phyloP scores from a whole-genome alignment of 148 eudicot species.

The Fagopyrum esculentum region DNA sequence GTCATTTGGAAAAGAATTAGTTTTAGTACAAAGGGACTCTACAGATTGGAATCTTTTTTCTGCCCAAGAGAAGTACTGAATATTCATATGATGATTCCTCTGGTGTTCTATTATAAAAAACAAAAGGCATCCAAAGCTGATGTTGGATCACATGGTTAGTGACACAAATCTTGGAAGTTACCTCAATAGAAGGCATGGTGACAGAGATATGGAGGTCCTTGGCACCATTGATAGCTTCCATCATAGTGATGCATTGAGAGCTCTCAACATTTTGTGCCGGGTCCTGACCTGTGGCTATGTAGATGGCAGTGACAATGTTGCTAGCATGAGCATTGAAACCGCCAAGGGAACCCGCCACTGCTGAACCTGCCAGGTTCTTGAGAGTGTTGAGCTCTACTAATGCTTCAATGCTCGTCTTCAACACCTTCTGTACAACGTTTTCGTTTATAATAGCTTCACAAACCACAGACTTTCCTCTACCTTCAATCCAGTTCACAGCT shows the following conservation, averaged over 20 bases:
- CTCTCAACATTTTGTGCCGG: conserved; percentile 16
- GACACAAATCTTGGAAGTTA: background rate
- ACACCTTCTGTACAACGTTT: background rate
- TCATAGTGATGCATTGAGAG: conserved; percentile 17
- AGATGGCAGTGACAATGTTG: conserved; percentile 12
- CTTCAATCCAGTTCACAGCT: conserved; percentile 14
- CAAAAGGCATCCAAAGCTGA: background rate
- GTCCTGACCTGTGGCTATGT: conserved; percentile 16
- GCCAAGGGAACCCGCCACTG: conserved; percentile 10
- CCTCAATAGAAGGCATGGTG: conserved; percentile 16
- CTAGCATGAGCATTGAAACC: conserved; percentile 16
- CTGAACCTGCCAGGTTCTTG: conserved; percentile 15
- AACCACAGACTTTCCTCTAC: conserved; percentile 10
- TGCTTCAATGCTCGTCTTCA: conserved; percentile 13
- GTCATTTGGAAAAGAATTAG: background rate
- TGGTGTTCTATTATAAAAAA: background rate
- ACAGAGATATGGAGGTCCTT: conserved; percentile 13
- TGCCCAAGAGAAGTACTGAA: background rate
- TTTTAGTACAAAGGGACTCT: background rate
- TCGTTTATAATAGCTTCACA: conserved; percentile 11
- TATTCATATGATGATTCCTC: background rate
- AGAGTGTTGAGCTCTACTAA: conserved; percentile 15
- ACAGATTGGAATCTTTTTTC: background rate
- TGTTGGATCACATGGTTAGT: background rate
- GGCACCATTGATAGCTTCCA: conserved; percentile 15